Percentiles rank a stretch among this genome's conserved stretches.
These are phyloP conservation scores for Tinospora cordifolia DNA, from an alignment of 164 flowering plant genomes.

Conservation along the genomic window DNA sequence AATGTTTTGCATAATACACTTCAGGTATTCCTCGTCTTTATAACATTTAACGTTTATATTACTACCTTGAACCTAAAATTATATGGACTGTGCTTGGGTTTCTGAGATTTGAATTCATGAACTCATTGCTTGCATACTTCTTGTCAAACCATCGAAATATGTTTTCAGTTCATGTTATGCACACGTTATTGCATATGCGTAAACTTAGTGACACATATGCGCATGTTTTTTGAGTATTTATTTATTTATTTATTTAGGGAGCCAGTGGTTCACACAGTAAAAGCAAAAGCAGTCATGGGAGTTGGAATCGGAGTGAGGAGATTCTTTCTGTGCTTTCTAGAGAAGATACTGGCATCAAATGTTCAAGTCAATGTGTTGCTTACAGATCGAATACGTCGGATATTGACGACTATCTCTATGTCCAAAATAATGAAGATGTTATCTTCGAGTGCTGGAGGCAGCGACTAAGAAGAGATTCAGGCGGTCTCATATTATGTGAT, in stretches of 20 bases:
- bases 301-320: constrained; percentile 49
- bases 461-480: constrained; percentile 42
- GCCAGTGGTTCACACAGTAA: too few relatives aligned
- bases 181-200: too few relatives aligned
- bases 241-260: too few relatives aligned
- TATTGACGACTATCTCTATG: constrained; percentile 44
- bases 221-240: too few relatives aligned
- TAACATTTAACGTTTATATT: too few relatives aligned
- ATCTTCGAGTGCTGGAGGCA: constrained; percentile 53
- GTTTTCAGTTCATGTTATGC: too few relatives aligned
- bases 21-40: constrained; percentile 39
- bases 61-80: too few relatives aligned
- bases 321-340: constrained; percentile 14
- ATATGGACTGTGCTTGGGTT: too few relatives aligned
- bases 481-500: constrained; percentile 53
- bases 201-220: too few relatives aligned
- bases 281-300: constrained; percentile 64
- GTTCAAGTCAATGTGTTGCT: constrained; percentile 6
- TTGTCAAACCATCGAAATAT: too few relatives aligned
- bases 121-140: too few relatives aligned
- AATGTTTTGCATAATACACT: constrained; percentile 24
- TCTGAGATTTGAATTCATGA: too few relatives aligned
- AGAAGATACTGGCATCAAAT: constrained; percentile 15
- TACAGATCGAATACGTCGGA: constrained; percentile 29
- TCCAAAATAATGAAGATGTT: constrained; percentile 39